Evolutionary conservation across 176 grass and related monocot genomes (phyloP), one percentile per base, ranked within the genome.

Genomic region (Neostapfia colusana): DNA sequence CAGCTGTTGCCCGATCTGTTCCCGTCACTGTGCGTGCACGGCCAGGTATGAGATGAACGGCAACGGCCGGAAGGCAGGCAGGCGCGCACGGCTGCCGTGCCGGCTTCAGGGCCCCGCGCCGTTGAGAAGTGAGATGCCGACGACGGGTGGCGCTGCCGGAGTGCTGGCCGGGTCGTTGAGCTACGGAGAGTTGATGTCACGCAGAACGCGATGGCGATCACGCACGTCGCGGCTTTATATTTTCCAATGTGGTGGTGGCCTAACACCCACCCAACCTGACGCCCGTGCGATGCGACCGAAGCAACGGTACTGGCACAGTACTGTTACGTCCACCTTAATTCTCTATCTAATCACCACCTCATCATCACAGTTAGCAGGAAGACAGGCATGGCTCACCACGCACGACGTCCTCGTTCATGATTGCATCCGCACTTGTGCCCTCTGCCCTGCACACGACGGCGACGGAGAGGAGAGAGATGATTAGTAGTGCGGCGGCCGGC

Each of bases 221-320:
- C 43, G 31, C 17, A 17, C 26, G 10, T 13, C 71, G n/a, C 46
- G 15, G 46, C 6, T 26, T 6, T 13, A n/a, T 35, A 42, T 55
- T 44, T 65, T 79, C 58, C 37, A 64, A 57, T 72, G 68, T 59
- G 48, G 48, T 40, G 75, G 83, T 75, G 84, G 84, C 76, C 77
- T 68, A 85, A 80, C 76, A 15, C 62, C 41, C 49, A 79, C 83
- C 83, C 49, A 79, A 45, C 63, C 4, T 38, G 4, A 18, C 66
- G 4, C 38, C 65, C 83, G 56, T 72, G 67, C 65, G 18, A 31
- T 31, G 31, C 31, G 31, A 31, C 31, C 31, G 8, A n/a, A 72
- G 12, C 50, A 15, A 10, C 24, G 38, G n/a, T 36, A 37, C 49
- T 20, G 50, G 34, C 71, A 42, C 66, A 21, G 53, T 26, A 8